Conservation (phyloP, 495 filamentous ascomycete species). For the Penicillium egyptiacum region DNA sequence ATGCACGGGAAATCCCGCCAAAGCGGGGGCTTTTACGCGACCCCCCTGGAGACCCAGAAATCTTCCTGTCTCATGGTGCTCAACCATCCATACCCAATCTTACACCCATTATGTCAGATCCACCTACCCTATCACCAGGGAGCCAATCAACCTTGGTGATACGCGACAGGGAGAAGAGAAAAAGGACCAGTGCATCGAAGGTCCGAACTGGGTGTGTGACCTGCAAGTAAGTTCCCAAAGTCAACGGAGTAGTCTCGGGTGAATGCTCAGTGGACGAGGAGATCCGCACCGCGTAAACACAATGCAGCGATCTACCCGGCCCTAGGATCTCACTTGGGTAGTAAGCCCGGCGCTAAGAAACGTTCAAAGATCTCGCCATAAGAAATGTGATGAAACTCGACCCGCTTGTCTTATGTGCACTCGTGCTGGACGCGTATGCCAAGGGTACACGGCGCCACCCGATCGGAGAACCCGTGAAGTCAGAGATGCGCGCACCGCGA, state of each 20-base stretch:
- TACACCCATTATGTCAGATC: not conserved
- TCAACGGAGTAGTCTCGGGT: no score
- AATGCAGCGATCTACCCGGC: not conserved
- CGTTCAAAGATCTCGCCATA: slow-evolving; percentile 49
- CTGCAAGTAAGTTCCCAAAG: slow-evolving; percentile 12
- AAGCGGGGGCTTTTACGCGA: slow-evolving; percentile 8
- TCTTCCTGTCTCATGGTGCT: not conserved
- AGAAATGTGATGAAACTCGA: slow-evolving; percentile 63
- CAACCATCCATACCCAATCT: not conserved
- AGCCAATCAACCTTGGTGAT: slow-evolving; percentile 4
- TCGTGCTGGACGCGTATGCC: slow-evolving; percentile 43
- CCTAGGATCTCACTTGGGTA: not conserved
- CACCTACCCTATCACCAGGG: not conserved
- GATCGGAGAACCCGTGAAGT: slow-evolving; percentile 13
- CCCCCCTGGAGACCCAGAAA: slow-evolving; percentile 1
- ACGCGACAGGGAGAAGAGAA: not conserved
- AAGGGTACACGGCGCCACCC: slow-evolving; percentile 16
- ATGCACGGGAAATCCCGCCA: not conserved
- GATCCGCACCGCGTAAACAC: slow-evolving; percentile 2
- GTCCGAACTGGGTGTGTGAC: slow-evolving; percentile 15
- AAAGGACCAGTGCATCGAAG: slow-evolving; percentile 6
- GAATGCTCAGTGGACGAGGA: not conserved
- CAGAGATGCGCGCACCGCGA: not conserved
- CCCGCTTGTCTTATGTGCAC: slow-evolving; percentile 55
- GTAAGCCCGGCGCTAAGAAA: not conserved